Base-by-base conservation (phyloP, 2,329 filamentous ascomycete genomes). In the Iodosphaeria phyllophila region DNA sequence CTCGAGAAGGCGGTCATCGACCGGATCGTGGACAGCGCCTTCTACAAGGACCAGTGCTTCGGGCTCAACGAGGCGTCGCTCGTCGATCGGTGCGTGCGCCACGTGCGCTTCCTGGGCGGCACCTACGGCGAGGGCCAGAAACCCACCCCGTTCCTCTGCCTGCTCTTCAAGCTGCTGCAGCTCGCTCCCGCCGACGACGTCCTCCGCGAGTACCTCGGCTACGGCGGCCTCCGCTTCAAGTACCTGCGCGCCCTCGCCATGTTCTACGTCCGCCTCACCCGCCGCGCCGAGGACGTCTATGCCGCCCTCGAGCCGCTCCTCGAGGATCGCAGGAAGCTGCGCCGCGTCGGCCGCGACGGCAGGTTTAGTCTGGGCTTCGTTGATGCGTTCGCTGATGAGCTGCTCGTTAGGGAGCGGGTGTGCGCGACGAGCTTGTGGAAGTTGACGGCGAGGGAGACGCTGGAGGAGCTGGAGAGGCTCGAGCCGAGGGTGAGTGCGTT, bases 41-140 rank as follows among this genome's bases (percentile, higher is more conserved):
- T 92, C 58, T 98, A 83, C 77, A 93, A 93, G 51, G 89, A 95
- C 53, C 84, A 93, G 55, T 93, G 89, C 48, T 98, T 95, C 52
- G 89, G 78, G 20, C 63, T 98, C 35, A 98, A 95, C 55, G 71
- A 74, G 45, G 68, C 69, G 26, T 67, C 73, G 49, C 58, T 98
- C 5, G 75, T 92, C 39, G 80, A 93, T 53, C 79, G 89, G 35
- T 84, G 91, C 1, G 77, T 82, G 14, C 76, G 86, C 38, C 64
- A 74, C 50, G 65, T 98, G 23, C 64, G 57, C 24, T 89, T 76
- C 49, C 66, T 98, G 28, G 89, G 84, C 33, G 89, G 89, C 36
- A 92, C 83, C 5, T 82, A 82, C 41, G 83, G 84, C 26, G 65
- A 70, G 11, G 64, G 72, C 23, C 86, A 93, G 48, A 79, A 79